phyloP scores from a whole-genome alignment of 2,329 filamentous ascomycete species.

The Stylonectria norvegica region DNA sequence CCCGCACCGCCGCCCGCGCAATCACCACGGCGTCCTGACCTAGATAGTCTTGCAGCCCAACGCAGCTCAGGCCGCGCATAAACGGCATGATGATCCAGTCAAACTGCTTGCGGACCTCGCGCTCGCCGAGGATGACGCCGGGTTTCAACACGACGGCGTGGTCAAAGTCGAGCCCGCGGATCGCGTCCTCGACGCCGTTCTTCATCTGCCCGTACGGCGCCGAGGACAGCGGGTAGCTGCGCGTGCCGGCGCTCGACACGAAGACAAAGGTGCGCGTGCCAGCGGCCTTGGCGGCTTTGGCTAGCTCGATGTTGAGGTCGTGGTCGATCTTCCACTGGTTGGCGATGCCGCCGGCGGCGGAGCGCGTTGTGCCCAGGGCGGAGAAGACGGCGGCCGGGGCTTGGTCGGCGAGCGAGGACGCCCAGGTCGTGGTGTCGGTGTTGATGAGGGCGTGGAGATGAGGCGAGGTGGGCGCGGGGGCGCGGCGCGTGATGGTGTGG shows the following conservation, averaged over 20 bases:
- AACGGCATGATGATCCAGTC: conserved; percentile 57
- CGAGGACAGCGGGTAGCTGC: conserved; percentile 38
- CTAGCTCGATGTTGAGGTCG: conserved; percentile 78
- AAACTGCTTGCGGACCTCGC: conserved; percentile 57
- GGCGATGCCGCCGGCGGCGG: conserved; percentile 68
- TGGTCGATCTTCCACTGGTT: conserved; percentile 86
- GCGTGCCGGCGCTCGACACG: conserved; percentile 58
- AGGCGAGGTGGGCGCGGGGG: conserved; percentile 51
- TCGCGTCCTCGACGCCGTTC: conserved; percentile 75
- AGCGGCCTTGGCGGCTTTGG: conserved; percentile 67
- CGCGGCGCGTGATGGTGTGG: conserved; percentile 64
- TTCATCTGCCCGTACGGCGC: conserved; percentile 70
- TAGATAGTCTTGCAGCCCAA: conserved; percentile 61
- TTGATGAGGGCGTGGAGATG: conserved; percentile 63
- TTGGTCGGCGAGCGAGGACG: conserved; percentile 55
- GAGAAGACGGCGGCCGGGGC: conserved; percentile 67
- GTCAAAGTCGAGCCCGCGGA: conserved; percentile 71
- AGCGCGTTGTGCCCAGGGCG: conserved; percentile 75
- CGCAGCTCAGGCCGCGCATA: conserved; percentile 51
- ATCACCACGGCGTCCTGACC: conserved; percentile 75
- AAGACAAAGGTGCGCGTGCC: conserved; percentile 75
- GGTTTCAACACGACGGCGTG: conserved; percentile 72
- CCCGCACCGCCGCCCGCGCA: conserved; percentile 61
- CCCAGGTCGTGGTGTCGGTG: conserved; percentile 67
- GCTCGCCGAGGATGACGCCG: conserved; percentile 69